These are phyloP conservation scores for Venturia asperata DNA, from an alignment of 2,329 filamentous ascomycete genomes.

Conservation along the genomic window DNA sequence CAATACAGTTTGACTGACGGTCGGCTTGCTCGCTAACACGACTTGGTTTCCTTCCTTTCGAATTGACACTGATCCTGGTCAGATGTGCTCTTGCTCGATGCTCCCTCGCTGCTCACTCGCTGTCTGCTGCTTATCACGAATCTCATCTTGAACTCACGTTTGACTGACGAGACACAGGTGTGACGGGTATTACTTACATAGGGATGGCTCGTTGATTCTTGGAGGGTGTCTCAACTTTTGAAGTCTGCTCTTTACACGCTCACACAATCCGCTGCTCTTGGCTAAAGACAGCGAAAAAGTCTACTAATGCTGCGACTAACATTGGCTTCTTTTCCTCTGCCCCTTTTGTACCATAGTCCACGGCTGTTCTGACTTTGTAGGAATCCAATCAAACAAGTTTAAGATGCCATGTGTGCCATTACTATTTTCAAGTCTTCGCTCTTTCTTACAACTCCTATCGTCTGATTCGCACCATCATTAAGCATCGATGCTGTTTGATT, in stretches of 20 bases:
- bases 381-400: neutral
- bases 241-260: neutral
- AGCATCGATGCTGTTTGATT: no score
- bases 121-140: neutral
- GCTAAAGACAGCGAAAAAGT: neutral
- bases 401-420: neutral
- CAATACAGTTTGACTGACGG: neutral
- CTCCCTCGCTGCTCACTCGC: neutral
- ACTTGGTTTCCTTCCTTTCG: neutral
- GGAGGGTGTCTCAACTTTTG: neutral
- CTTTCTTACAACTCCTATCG: neutral
- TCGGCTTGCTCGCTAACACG: neutral
- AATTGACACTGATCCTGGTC: neutral
- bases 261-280: neutral
- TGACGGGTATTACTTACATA: conserved; percentile 1
- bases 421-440: neutral
- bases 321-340: neutral
- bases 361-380: conserved; percentile 1
- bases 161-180: neutral
- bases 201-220: neutral
- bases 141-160: neutral
- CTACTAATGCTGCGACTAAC: conserved; percentile 7
- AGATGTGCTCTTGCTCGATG: neutral
- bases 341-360: conserved; percentile 6
- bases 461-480: no score